phyloP scores from a whole-genome alignment of 108 stramenopile genomes.

The Pseudonitzschia multistriata region DNA sequence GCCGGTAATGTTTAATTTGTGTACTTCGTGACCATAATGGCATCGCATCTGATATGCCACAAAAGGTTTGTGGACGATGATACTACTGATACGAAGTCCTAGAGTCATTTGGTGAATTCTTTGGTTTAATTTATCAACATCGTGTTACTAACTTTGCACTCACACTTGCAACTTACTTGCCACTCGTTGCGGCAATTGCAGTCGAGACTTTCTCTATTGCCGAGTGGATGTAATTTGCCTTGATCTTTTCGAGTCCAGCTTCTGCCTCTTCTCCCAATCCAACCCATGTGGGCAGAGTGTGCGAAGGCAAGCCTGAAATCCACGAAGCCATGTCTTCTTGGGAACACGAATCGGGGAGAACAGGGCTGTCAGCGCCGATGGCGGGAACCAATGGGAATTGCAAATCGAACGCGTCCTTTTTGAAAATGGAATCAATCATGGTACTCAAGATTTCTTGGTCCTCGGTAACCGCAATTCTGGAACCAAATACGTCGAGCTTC shows the following conservation, averaged over 20 bases:
- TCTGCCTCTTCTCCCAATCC: conserved; percentile 72
- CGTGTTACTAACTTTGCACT: neutral
- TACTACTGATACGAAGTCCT: too few species aligned
- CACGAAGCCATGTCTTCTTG: conserved; percentile 68
- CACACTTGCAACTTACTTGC: neutral
- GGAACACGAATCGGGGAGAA: conserved; percentile 71
- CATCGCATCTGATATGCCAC: too few species aligned
- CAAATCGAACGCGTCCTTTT: conserved; percentile 61
- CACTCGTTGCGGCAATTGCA: conserved; percentile 1
- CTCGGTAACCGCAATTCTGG: conserved; percentile 56
- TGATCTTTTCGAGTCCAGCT: conserved; percentile 51
- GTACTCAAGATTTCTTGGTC: conserved; percentile 73
- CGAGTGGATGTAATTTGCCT: conserved; percentile 55
- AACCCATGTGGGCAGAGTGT: conserved; percentile 86
- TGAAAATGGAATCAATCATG: conserved; percentile 59
- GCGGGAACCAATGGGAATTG: conserved; percentile 68
- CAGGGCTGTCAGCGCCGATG: conserved; percentile 44
- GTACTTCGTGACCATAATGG: too few species aligned
- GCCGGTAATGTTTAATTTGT: too few species aligned
- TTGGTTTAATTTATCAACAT: neutral
- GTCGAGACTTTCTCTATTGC: conserved; percentile 47
- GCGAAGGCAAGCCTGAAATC: conserved; percentile 63
- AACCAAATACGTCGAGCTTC: conserved; percentile 80
- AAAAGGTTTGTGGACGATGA: too few species aligned
- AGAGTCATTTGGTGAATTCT: too few species aligned